These are phyloP conservation scores for Achaetomiella virescens DNA, from an alignment of 495 filamentous ascomycete genomes.

Conservation along the genomic window DNA sequence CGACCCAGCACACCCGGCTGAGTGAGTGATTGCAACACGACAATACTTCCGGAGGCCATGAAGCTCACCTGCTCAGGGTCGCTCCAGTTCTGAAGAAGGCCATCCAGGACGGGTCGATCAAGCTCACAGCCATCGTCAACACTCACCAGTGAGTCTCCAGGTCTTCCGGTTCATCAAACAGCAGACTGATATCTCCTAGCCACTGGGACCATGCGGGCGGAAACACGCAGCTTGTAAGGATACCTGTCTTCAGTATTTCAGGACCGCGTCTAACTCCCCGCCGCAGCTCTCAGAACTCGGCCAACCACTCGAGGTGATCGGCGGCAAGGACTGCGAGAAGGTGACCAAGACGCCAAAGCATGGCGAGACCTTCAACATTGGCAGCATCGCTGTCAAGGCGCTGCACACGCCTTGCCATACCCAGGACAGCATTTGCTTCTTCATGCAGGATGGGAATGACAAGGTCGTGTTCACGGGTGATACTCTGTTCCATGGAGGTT, in stretches of 20 bases:
- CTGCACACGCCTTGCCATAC: conserved; percentile 96
- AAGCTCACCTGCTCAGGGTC: conserved; percentile 53
- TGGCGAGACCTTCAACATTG: conserved; percentile 74
- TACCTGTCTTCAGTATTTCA: background rate
- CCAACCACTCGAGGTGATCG: conserved; percentile 63
- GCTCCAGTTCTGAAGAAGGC: conserved; percentile 69
- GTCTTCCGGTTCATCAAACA: background rate
- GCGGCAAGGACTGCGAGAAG: conserved; percentile 76
- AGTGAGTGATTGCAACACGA: conserved; percentile 51
- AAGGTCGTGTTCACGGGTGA: conserved; percentile 92
- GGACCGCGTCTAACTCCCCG: conserved; percentile 9
- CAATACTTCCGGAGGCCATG: background rate
- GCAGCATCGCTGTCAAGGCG: conserved; percentile 79
- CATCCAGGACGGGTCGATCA: conserved; percentile 64
- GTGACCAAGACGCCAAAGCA: conserved; percentile 71
- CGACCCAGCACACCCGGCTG: conserved; percentile 85
- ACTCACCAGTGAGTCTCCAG: conserved; percentile 76
- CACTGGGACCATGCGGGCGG: conserved; percentile 95
- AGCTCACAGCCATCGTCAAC: conserved; percentile 84
- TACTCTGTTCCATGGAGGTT: conserved; percentile 90
- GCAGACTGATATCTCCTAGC: conserved; percentile 38
- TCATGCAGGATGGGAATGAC: conserved; percentile 72
- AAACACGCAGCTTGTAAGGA: conserved; percentile 67
- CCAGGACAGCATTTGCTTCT: conserved; percentile 92
- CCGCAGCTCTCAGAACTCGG: conserved; percentile 62